Conservation (phyloP, 148 eudicot genomes). For the Rhododendron henanense region DNA sequence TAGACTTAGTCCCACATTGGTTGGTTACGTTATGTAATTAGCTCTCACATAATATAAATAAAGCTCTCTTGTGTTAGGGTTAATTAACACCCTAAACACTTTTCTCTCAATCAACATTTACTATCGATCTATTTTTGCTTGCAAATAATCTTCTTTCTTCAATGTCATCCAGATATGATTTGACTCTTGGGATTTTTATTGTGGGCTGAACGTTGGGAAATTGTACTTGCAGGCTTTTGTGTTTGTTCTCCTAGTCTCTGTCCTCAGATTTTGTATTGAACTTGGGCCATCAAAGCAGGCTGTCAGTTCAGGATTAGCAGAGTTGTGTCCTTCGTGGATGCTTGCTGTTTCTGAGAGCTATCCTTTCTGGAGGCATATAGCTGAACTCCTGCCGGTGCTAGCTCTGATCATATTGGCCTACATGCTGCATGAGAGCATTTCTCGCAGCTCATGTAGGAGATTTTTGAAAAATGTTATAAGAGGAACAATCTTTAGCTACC, state of each 20-base stretch:
- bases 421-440: conserved; percentile 38
- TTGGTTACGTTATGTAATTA: no score
- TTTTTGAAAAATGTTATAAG: conserved; percentile 42
- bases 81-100: no score
- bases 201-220: no score
- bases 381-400: conserved; percentile 45
- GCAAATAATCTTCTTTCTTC: background rate
- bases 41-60: no score
- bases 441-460: conserved; percentile 23
- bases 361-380: conserved; percentile 37
- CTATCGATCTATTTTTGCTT: background rate
- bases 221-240: conserved; percentile 53
- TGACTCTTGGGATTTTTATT: background rate
- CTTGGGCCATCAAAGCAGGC: conserved; percentile 79
- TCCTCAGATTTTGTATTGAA: conserved; percentile 62
- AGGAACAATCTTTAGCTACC: conserved; percentile 57
- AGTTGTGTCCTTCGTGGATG: conserved; percentile 35
- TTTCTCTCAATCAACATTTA: no score
- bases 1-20: no score
- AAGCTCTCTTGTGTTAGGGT: no score
- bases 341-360: conserved; percentile 42
- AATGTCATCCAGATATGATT: background rate
- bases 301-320: conserved; percentile 33
- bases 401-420: conserved; percentile 49
- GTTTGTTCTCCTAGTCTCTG: conserved; percentile 46